phyloP scores from a whole-genome alignment of 1,284 basidiomycete species.

The Moesziomyces aphidis region DNA sequence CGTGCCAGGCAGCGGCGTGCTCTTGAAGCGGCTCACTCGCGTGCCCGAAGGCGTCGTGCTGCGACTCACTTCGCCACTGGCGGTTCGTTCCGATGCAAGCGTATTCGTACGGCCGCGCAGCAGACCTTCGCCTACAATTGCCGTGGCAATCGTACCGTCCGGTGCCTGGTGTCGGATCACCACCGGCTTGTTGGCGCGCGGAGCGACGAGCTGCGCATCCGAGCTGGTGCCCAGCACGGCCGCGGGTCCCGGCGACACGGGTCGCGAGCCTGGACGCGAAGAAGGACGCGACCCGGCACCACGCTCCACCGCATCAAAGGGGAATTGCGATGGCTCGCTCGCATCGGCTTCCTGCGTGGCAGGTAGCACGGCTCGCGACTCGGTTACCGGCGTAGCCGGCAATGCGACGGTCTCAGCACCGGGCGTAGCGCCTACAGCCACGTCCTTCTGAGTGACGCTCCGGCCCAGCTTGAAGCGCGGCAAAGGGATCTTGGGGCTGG shows the following conservation, averaged over 20 bases:
- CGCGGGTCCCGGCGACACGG: slow-evolving; percentile 34
- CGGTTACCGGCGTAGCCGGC: slow-evolving; percentile 19
- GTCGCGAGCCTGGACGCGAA: slow-evolving; percentile 39
- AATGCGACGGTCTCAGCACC: slow-evolving; percentile 2
- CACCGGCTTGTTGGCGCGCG: slow-evolving; percentile 51
- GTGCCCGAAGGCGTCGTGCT: slow-evolving; percentile 47
- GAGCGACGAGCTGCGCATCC: slow-evolving; percentile 18
- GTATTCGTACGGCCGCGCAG: slow-evolving; percentile 45
- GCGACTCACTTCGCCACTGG: slow-evolving; percentile 30
- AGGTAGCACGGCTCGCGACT: slow-evolving; percentile 12
- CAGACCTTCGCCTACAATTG: slow-evolving; percentile 53
- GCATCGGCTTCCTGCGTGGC: slow-evolving; percentile 5
- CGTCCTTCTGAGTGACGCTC: slow-evolving; percentile 22
- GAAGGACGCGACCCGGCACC: slow-evolving; percentile 17
- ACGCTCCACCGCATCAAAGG: slow-evolving; percentile 22
- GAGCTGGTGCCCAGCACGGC: slow-evolving; percentile 5
- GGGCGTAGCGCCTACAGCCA: slow-evolving; percentile 1
- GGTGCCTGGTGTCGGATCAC: slow-evolving; percentile 52
- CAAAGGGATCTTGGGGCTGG: slow-evolving; percentile 37
- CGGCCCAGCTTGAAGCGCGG: slow-evolving; percentile 46
- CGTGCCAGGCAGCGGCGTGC: slow-evolving; percentile 36
- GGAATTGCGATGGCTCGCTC: slow-evolving; percentile 18
- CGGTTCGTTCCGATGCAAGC: slow-evolving; percentile 11
- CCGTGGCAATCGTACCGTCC: slow-evolving; percentile 44
- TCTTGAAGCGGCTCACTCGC: slow-evolving; percentile 45